Conservation (phyloP, 2,329 filamentous ascomycete genomes). For the Colletotrichum navitas region DNA sequence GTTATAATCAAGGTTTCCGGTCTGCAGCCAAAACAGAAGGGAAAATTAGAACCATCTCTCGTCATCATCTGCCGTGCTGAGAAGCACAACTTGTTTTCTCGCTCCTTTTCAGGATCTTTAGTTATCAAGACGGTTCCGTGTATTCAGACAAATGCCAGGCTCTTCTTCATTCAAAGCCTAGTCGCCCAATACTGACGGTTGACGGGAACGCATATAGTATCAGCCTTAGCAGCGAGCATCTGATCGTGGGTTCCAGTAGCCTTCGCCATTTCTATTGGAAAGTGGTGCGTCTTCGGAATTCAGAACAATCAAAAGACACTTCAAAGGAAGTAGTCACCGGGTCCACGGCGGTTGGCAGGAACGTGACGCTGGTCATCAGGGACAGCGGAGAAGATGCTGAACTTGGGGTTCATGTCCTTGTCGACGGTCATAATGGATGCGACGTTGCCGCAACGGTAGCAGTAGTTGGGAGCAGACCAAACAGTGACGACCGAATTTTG, state of each 20-base stretch:
- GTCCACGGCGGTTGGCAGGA: constrained; percentile 76
- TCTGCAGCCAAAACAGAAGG: neutral
- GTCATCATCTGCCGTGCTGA: constrained; percentile 8
- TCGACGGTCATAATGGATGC: constrained; percentile 96
- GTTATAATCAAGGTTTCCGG: neutral
- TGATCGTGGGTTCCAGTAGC: neutral
- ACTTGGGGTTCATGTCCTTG: constrained; percentile 87
- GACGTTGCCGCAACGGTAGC: constrained; percentile 95
- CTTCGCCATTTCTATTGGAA: neutral
- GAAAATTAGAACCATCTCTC: constrained; percentile 21
- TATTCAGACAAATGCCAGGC: constrained; percentile 15
- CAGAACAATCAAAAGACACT: constrained; percentile 29
- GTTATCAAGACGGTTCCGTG: constrained; percentile 1
- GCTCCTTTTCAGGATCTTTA: neutral
- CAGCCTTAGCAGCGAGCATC: neutral
- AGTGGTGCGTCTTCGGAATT: constrained; percentile 1
- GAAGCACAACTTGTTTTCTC: constrained; percentile 7
- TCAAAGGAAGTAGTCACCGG: constrained; percentile 78
- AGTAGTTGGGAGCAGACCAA: constrained; percentile 97
- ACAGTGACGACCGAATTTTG: constrained; percentile 97
- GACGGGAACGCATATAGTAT: neutral
- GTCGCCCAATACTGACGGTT: neutral
- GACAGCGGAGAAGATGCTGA: constrained; percentile 93
- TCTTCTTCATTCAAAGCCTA: constrained; percentile 2
- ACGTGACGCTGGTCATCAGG: constrained; percentile 86